Conservation (phyloP, 495 filamentous ascomycete species). For the Penicillium pulvis region DNA sequence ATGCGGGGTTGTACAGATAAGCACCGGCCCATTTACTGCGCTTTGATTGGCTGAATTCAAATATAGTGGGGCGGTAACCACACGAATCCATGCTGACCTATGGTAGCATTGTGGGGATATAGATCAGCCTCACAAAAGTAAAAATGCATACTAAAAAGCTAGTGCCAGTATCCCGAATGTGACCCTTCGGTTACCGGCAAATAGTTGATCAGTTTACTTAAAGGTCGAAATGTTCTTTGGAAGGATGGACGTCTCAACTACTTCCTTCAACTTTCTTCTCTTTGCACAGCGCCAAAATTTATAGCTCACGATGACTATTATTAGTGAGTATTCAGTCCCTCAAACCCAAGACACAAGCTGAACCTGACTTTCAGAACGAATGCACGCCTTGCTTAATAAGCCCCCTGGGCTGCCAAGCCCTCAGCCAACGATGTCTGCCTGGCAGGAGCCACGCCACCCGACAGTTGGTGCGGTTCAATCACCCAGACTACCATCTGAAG, state of each 20-base stretch:
- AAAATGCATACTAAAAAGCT: no score
- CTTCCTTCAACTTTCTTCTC: not conserved
- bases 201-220: not conserved
- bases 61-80: no score
- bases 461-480: not conserved
- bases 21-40: not conserved
- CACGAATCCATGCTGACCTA: no score
- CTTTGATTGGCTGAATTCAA: not conserved
- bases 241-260: not conserved
- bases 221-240: not conserved
- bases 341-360: not conserved
- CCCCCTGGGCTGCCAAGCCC: not conserved
- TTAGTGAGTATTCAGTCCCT: not conserved
- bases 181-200: no score
- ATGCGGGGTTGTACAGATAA: not conserved
- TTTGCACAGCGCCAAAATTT: no score
- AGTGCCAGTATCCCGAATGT: not conserved
- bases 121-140: no score
- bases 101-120: no score
- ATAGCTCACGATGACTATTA: not conserved
- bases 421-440: not conserved
- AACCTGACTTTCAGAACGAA: not conserved
- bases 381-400: not conserved
- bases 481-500: not conserved
- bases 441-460: not conserved